Conservation (phyloP, 1,284 basidiomycete genomes). For the Pseudozyma pruni region DNA sequence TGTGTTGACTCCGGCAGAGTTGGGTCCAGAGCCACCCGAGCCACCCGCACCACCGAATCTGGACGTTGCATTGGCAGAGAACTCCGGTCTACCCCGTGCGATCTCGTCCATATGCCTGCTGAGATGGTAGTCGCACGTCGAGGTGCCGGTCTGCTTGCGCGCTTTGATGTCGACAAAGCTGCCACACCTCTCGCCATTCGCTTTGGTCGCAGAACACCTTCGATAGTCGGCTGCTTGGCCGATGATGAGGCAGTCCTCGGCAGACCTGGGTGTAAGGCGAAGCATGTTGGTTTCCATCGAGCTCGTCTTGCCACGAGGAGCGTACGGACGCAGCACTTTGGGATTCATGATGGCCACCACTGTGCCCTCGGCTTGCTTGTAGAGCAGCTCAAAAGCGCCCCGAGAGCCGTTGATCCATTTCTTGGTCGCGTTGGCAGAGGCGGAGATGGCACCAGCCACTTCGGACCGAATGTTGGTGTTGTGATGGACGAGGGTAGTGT, state of each 20-base stretch:
- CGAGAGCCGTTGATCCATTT: slow-evolving; percentile 85
- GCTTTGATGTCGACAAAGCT: slow-evolving; percentile 70
- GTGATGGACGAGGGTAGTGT: slow-evolving; percentile 6
- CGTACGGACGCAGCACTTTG: slow-evolving; percentile 80
- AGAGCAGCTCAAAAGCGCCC: slow-evolving; percentile 88
- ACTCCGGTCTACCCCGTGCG: slow-evolving; percentile 81
- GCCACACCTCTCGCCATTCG: slow-evolving; percentile 82
- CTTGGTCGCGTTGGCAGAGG: slow-evolving; percentile 68
- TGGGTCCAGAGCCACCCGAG: background rate
- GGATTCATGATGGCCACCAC: slow-evolving; percentile 91
- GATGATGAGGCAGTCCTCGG: slow-evolving; percentile 81
- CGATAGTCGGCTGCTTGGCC: slow-evolving; percentile 87
- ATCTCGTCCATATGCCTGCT: slow-evolving; percentile 80
- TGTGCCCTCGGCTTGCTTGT: slow-evolving; percentile 85
- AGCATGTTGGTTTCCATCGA: slow-evolving; percentile 75
- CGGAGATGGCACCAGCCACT: slow-evolving; percentile 13
- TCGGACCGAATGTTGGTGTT: slow-evolving; percentile 26
- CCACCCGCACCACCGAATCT: slow-evolving; percentile 8
- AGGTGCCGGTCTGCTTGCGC: slow-evolving; percentile 22
- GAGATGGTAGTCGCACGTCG: slow-evolving; percentile 86
- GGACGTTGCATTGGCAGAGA: slow-evolving; percentile 70
- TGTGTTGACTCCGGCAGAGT: background rate
- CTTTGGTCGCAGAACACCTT: slow-evolving; percentile 77
- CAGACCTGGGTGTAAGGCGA: slow-evolving; percentile 84
- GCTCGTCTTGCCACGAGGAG: slow-evolving; percentile 56